A percentile compares a stretch with the other conserved stretches of the same genome.
Conservation (phyloP, 139 green algal genomes). For the Picochlorum sp. region DNA sequence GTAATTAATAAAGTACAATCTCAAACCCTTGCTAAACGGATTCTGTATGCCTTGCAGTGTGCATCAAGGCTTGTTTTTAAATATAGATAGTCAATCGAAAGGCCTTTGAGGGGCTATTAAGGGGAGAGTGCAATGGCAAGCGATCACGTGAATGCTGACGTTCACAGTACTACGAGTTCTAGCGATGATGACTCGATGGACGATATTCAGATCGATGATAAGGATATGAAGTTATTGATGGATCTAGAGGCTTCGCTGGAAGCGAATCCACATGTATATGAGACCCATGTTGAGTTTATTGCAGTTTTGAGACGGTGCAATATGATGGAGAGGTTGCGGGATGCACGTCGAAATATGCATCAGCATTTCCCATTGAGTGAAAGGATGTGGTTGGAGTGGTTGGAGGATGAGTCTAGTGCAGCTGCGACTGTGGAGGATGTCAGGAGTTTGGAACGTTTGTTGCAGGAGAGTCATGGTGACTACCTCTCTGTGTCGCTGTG, state of each 20-base stretch:
- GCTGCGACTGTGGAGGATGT: slow-evolving; percentile 25
- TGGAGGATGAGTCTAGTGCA: slow-evolving; percentile 59
- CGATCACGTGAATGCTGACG: not conserved
- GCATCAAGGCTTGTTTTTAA: too few relatives aligned
- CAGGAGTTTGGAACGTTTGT: slow-evolving; percentile 33
- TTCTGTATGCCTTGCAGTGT: too few relatives aligned
- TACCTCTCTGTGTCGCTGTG: slow-evolving; percentile 71
- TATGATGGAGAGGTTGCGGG: slow-evolving; percentile 39
- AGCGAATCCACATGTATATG: slow-evolving; percentile 51
- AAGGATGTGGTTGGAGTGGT: slow-evolving; percentile 70
- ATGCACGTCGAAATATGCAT: slow-evolving; percentile 53
- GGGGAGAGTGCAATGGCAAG: not conserved
- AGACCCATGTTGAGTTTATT: slow-evolving; percentile 46
- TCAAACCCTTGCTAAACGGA: too few relatives aligned
- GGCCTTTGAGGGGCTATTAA: not conserved
- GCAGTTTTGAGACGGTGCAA: slow-evolving; percentile 55
- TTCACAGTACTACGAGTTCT: slow-evolving; percentile 9
- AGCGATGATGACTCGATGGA: slow-evolving; percentile 31
- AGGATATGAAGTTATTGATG: slow-evolving; percentile 47
- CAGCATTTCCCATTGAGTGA: slow-evolving; percentile 64
- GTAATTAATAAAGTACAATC: too few relatives aligned
- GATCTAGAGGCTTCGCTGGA: slow-evolving; percentile 49
- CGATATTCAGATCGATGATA: slow-evolving; percentile 31
- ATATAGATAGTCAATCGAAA: not conserved
- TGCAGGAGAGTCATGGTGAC: slow-evolving; percentile 46